Percentiles rank a stretch among this genome's conserved stretches.
Evolutionary conservation across 352 stramenopile species (phyloP).

Genomic region (Sclerospora graminicola): DNA sequence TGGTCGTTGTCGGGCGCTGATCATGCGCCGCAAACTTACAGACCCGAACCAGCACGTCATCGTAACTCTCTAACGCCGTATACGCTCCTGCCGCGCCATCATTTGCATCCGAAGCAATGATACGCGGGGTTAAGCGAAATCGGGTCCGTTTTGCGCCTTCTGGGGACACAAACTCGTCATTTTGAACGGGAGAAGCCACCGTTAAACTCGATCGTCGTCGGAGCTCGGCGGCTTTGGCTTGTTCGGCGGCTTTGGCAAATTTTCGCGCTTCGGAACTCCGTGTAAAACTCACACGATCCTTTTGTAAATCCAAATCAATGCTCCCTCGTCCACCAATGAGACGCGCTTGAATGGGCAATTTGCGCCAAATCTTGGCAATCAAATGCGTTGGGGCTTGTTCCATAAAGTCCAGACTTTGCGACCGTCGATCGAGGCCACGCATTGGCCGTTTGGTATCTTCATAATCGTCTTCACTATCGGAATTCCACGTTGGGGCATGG

Average conservation of each 20-base stretch:
- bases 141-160: conserved; percentile 36
- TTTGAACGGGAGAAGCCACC: conserved; percentile 22
- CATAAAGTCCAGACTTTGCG: conserved; percentile 74
- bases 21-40: conserved; percentile 57
- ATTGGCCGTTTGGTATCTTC: conserved; percentile 49
- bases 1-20: conserved; percentile 53
- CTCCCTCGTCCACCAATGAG: conserved; percentile 39
- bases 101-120: conserved; percentile 15
- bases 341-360: conserved; percentile 62
- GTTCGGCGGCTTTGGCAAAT: conserved; percentile 24
- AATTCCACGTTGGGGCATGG: conserved; percentile 44
- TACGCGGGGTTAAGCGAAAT: conserved; percentile 23
- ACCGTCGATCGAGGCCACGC: conserved; percentile 46
- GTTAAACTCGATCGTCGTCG: conserved; percentile 18
- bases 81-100: conserved; percentile 26
- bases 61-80: conserved; percentile 57
- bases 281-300: conserved; percentile 50
- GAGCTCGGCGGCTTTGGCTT: conserved; percentile 18
- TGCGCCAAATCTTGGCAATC: conserved; percentile 75
- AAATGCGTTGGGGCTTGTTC: conserved; percentile 59
- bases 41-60: conserved; percentile 65
- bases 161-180: conserved; percentile 34
- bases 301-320: conserved; percentile 49
- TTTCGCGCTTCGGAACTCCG: conserved; percentile 43
- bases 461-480: conserved; percentile 64